Evolutionary conservation across 2,329 filamentous ascomycete genomes (phyloP), one percentile per base, ranked within the genome.

Genomic region (Penicillium sp.): DNA sequence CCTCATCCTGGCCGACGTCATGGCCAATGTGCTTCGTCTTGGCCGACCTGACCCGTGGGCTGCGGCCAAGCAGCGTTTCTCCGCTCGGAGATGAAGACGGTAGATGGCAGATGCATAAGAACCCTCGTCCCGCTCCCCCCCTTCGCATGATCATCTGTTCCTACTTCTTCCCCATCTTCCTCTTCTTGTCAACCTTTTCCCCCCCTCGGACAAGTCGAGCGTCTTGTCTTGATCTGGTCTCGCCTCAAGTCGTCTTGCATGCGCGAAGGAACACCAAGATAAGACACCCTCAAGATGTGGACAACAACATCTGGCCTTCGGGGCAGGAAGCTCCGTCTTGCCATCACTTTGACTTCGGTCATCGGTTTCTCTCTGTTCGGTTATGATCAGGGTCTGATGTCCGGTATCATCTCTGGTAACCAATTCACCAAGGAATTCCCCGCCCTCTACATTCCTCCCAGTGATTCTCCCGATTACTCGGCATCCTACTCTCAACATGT

Each of bases 281-380:
- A 26, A 34, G 28, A 34, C 39, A 38, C 45, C 28, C 35, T 33
- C 56, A 62, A 55, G 34, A 64, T 64, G 61, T 64, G 61, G 61
- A 64, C 61, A 41, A 54, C 54, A 32, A 63, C 60, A 32, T 47
- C 26, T 32, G 61, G 61, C 44, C 48, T 64, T 9, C 49, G 49
- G 51, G 61, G 61, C 56, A 49, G 50, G 39, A 44, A 45, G 29
- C 46, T 48, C 40, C 46, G 40, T 27, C n/a, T 48, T 27, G 46
- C 46, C 37, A 63, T 63, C 59, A 65, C 61, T 49, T 39, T 64
- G 39, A 59, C 60, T 8, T 59, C 60, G 27, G 58, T 62, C 38
- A 43, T 60, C 37, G 79, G 77, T 11, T 82, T 82, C 66, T 66
- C 80, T 9, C 75, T 81, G 27, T 66, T 66, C 49, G 64, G 64